A percentile compares a stretch with the other conserved stretches of the same genome.
phyloP scores from a whole-genome alignment of 2,329 filamentous ascomycete species.

The Drechmeria coniospora region DNA sequence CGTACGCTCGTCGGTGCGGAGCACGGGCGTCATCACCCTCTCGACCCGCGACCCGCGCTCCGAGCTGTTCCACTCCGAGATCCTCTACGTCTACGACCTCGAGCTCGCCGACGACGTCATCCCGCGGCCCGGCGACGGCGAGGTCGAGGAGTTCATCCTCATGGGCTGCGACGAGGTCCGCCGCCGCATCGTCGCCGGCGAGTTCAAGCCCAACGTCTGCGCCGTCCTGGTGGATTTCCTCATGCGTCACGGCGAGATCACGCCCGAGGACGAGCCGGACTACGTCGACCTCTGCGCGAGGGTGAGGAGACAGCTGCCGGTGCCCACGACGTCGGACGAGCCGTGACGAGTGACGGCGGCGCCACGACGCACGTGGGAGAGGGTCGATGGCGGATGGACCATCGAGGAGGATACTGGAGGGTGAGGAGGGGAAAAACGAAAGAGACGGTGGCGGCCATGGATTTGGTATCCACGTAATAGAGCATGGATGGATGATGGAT shows the following conservation, averaged over 20 bases:
- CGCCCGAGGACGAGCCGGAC: conserved; percentile 53
- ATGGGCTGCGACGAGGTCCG: conserved; percentile 46
- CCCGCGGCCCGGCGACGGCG: conserved; percentile 56
- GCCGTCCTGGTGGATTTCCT: conserved; percentile 70
- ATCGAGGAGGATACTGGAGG: too few relatives aligned
- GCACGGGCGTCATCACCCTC: conserved; percentile 20
- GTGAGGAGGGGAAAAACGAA: too few relatives aligned
- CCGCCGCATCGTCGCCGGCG: conserved; percentile 43
- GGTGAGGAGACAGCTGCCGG: conserved; percentile 27
- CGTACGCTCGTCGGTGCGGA: conserved; percentile 10
- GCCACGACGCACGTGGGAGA: too few relatives aligned
- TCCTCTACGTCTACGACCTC: conserved; percentile 60
- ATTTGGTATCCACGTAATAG: too few relatives aligned
- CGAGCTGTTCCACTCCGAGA: conserved; percentile 19
- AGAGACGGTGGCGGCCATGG: too few relatives aligned
- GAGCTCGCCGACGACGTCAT: conserved; percentile 42
- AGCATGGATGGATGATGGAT: too few relatives aligned
- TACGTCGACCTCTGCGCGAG: conserved; percentile 50
- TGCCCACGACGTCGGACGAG: conserved; percentile 17
- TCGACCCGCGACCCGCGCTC: conserved; percentile 13
- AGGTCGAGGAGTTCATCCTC: conserved; percentile 62
- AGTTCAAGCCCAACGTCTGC: conserved; percentile 79
- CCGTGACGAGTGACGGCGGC: too few relatives aligned
- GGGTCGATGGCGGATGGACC: too few relatives aligned
- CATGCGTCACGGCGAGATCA: conserved; percentile 60